phyloP scores from a whole-genome alignment of 140 eudicot species.

The Oenanthe javanica region DNA sequence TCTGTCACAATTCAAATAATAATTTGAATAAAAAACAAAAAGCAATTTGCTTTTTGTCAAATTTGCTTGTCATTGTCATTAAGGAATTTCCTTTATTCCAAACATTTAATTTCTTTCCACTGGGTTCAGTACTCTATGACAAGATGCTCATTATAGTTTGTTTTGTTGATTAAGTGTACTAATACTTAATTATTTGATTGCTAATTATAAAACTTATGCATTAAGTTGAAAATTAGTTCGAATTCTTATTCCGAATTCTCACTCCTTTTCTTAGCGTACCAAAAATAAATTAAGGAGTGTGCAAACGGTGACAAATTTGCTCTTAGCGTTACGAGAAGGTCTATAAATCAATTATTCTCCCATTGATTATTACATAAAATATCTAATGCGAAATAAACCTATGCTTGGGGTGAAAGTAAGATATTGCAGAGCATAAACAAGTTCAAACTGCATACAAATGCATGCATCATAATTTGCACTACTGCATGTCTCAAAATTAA shows the following conservation, averaged over 20 bases:
- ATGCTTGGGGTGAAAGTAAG: not conserved
- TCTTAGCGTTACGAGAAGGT: not conserved
- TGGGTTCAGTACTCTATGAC: not conserved
- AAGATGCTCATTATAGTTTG: not conserved
- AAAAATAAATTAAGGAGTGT: not conserved
- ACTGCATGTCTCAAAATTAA: not conserved
- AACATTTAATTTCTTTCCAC: not conserved
- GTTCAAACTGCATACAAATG: not conserved
- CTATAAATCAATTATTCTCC: too few relatives aligned
- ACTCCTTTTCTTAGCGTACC: not conserved
- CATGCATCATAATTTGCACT: not conserved
- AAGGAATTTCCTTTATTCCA: not conserved
- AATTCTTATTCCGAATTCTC: not conserved
- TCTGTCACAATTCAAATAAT: not conserved
- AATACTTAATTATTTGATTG: not conserved
- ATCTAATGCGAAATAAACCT: not conserved
- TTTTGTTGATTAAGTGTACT: not conserved
- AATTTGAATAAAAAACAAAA: not conserved
- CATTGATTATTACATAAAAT: too few relatives aligned
- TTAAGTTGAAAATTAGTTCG: not conserved
- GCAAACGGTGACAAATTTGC: not conserved
- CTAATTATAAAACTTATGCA: too few relatives aligned
- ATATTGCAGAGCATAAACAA: not conserved
- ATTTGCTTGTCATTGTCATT: conserved; percentile 1
- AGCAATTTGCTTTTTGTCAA: not conserved